These are phyloP conservation scores for Candida andamanensis DNA, from an alignment of 805 yeast genomes.

Conservation along the genomic window DNA sequence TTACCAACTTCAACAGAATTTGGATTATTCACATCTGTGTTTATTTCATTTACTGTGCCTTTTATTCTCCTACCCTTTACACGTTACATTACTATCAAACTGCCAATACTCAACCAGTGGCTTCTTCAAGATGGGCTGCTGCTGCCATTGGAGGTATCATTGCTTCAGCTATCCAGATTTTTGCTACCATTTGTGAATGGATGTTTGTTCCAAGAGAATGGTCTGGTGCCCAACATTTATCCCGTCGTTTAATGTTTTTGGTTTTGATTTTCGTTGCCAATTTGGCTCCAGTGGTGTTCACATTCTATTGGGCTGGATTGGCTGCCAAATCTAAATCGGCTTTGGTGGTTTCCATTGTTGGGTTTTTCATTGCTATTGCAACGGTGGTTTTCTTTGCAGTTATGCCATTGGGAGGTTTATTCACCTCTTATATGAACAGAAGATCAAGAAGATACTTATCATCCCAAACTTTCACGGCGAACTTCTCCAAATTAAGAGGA, in stretches of 20 bases:
- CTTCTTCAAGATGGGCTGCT: constrained; percentile 90
- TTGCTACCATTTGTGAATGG: constrained; percentile 92
- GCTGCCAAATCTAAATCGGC: constrained; percentile 67
- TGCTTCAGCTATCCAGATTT: constrained; percentile 74
- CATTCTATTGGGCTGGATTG: constrained; percentile 75
- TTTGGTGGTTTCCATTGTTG: constrained; percentile 73
- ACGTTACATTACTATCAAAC: constrained; percentile 83
- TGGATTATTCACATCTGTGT: constrained; percentile 90
- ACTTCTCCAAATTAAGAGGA: constrained; percentile 74
- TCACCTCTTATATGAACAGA: constrained; percentile 87
- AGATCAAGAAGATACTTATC: constrained; percentile 85
- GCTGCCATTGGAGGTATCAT: constrained; percentile 89
- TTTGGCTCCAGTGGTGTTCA: constrained; percentile 81
- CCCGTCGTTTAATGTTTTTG: constrained; percentile 80
- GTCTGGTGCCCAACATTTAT: constrained; percentile 98
- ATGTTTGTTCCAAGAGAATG: constrained; percentile 93
- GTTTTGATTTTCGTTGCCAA: constrained; percentile 61
- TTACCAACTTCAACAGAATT: constrained; percentile 95
- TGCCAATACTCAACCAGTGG: constrained; percentile 77
- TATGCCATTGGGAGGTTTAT: constrained; percentile 96
- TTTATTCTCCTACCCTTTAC: constrained; percentile 86
- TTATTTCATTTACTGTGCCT: constrained; percentile 94
- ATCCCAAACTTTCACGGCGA: constrained; percentile 93
- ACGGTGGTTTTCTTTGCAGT: constrained; percentile 82
- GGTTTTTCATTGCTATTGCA: constrained; percentile 81